phyloP scores from a whole-genome alignment of 2,329 filamentous ascomycete species.

The Colletotrichum sp. region DNA sequence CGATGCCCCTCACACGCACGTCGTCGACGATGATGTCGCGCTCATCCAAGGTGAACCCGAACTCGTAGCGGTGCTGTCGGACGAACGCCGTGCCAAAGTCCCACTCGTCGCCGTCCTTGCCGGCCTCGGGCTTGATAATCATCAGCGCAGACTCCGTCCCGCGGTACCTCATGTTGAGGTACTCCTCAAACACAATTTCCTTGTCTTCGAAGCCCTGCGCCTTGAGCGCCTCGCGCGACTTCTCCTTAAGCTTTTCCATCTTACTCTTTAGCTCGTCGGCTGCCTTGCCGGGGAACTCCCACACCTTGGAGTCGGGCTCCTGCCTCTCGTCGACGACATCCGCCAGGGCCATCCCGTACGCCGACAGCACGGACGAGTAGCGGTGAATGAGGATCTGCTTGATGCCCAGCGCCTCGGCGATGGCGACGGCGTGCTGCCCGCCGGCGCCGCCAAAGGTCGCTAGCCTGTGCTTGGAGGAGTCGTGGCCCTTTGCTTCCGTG shows the following conservation, averaged over 20 bases:
- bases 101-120: constrained; percentile 72
- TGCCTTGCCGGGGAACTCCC: constrained; percentile 63
- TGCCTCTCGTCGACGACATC: constrained; percentile 93
- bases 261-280: constrained; percentile 71
- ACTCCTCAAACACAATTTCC: constrained; percentile 86
- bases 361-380: constrained; percentile 88
- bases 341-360: constrained; percentile 91
- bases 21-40: constrained; percentile 91
- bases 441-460: constrained; percentile 93
- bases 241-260: constrained; percentile 81
- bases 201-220: constrained; percentile 81
- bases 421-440: constrained; percentile 90
- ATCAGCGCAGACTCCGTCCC: constrained; percentile 92
- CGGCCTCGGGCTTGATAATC: constrained; percentile 76
- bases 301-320: constrained; percentile 71
- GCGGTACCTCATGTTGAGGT: constrained; percentile 91
- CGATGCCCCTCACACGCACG: constrained; percentile 85
- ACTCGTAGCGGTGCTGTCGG: constrained; percentile 88
- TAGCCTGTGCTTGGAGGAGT: constrained; percentile 87
- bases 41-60: constrained; percentile 85
- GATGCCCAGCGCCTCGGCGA: constrained; percentile 84
- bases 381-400: constrained; percentile 84
- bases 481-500: constrained; percentile 91
- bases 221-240: constrained; percentile 68
- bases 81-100: constrained; percentile 86